A percentile compares a stretch with the other conserved stretches of the same genome.
Evolutionary conservation across 176 grass and related monocot species (phyloP).

Genomic region (Oryza glumipatula): DNA sequence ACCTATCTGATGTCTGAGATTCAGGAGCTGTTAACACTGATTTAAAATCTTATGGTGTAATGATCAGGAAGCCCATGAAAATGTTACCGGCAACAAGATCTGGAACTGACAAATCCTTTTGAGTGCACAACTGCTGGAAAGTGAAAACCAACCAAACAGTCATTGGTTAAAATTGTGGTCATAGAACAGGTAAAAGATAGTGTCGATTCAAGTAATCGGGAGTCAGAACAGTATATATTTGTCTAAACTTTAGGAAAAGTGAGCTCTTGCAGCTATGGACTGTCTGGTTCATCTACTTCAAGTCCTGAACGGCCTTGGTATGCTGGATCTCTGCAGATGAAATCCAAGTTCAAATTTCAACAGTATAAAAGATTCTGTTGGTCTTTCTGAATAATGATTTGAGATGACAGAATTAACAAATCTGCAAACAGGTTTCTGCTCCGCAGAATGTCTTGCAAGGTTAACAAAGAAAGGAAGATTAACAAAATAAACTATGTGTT

Average conservation of each 20-base stretch:
- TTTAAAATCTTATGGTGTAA: neutral
- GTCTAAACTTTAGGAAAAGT: neutral
- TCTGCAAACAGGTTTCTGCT: neutral
- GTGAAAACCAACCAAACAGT: slow-evolving; percentile 1
- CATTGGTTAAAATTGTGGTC: neutral
- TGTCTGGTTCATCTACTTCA: neutral
- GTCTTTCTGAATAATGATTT: neutral
- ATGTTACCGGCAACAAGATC: neutral
- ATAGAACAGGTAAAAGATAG: neutral
- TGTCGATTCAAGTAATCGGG: neutral
- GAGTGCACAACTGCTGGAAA: slow-evolving; percentile 7
- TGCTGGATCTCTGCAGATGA: neutral
- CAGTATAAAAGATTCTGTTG: neutral
- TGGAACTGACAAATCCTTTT: neutral
- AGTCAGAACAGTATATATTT: neutral
- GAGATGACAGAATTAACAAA: neutral
- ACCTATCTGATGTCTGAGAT: too few species aligned
- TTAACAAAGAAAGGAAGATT: neutral
- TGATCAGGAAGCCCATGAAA: neutral
- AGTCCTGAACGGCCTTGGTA: neutral
- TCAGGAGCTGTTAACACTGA: neutral
- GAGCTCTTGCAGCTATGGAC: neutral
- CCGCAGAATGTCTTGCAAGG: neutral
- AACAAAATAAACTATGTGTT: neutral
- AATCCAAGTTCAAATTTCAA: slow-evolving; percentile 5